Conservation (phyloP, 192 early-diverging fungal genomes). For the Linnemannia hyalina region DNA sequence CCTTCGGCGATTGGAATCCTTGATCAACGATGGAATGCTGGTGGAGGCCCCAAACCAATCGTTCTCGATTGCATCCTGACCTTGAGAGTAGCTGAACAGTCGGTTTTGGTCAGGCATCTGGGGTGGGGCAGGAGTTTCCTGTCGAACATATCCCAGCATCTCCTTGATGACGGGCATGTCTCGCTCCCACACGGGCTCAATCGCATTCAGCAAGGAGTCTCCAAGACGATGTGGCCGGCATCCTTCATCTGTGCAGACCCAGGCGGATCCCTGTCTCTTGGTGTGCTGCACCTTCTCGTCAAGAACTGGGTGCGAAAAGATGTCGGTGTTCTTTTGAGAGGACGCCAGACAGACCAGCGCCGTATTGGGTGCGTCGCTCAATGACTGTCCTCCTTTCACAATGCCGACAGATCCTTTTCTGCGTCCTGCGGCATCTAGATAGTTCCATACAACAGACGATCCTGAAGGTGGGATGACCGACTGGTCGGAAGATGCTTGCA, state of each 20-base stretch:
- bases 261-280: conserved; percentile 31
- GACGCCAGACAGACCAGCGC: conserved; percentile 24
- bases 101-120: conserved; percentile 2
- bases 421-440: conserved; percentile 37
- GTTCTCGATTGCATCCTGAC: conserved; percentile 30
- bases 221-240: conserved; percentile 46
- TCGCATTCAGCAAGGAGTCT: conserved; percentile 35
- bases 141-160: conserved; percentile 47
- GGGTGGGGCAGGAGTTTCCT: conserved; percentile 16
- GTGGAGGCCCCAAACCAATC: conserved; percentile 34
- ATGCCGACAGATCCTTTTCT: conserved; percentile 42
- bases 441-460: conserved; percentile 46
- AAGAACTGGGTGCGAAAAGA: conserved; percentile 16
- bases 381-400: conserved; percentile 26
- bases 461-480: conserved; percentile 28
- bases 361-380: conserved; percentile 19
- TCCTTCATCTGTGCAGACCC: conserved; percentile 53
- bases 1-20: conserved; percentile 9
- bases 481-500: conserved; percentile 33
- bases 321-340: conserved; percentile 29
- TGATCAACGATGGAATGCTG: conserved; percentile 5
- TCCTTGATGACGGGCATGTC: conserved; percentile 45
- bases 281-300: conserved; percentile 40
- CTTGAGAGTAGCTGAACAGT: conserved; percentile 23
- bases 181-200: conserved; percentile 40